These are phyloP conservation scores for Berkeleyomyces rouxiae DNA, from an alignment of 2,329 filamentous ascomycete species.

Conservation along the genomic window DNA sequence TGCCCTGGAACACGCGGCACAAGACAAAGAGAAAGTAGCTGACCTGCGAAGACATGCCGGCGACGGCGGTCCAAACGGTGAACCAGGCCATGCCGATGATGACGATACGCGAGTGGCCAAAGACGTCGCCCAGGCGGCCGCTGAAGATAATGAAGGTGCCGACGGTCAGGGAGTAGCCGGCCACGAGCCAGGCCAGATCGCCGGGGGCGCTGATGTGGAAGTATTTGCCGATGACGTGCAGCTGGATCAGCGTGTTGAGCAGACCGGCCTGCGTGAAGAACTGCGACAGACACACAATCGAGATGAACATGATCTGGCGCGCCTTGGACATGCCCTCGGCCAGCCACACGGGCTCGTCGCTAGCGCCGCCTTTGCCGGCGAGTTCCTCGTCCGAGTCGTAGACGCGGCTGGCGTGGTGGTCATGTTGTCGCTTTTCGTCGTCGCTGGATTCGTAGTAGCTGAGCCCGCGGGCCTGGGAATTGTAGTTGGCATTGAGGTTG, in stretches of 20 bases:
- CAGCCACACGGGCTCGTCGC: conserved; percentile 8
- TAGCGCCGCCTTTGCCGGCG: background rate
- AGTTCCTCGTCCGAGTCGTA: conserved; percentile 6
- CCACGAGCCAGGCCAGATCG: conserved; percentile 38
- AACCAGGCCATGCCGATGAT: conserved; percentile 39
- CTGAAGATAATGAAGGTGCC: conserved; percentile 42
- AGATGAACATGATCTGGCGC: conserved; percentile 25
- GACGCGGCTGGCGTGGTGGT: background rate
- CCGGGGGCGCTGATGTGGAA: conserved; percentile 29
- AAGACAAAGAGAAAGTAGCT: conserved; percentile 26
- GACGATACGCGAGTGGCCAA: conserved; percentile 39
- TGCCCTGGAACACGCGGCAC: conserved; percentile 38
- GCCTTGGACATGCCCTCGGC: conserved; percentile 12
- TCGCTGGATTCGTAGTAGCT: background rate
- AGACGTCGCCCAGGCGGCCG: conserved; percentile 39
- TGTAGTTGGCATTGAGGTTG: background rate
- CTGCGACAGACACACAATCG: conserved; percentile 29
- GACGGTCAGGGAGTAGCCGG: conserved; percentile 37
- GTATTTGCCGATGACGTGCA: conserved; percentile 21
- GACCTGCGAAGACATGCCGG: conserved; percentile 27
- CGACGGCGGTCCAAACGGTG: conserved; percentile 33
- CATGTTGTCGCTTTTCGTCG: conserved; percentile 1
- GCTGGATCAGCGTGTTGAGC: conserved; percentile 26
- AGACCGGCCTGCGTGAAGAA: conserved; percentile 24
- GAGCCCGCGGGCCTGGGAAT: background rate